Base-by-base conservation (phyloP, 2,329 filamentous ascomycete genomes). In the Arthrobotrys sinensis region DNA sequence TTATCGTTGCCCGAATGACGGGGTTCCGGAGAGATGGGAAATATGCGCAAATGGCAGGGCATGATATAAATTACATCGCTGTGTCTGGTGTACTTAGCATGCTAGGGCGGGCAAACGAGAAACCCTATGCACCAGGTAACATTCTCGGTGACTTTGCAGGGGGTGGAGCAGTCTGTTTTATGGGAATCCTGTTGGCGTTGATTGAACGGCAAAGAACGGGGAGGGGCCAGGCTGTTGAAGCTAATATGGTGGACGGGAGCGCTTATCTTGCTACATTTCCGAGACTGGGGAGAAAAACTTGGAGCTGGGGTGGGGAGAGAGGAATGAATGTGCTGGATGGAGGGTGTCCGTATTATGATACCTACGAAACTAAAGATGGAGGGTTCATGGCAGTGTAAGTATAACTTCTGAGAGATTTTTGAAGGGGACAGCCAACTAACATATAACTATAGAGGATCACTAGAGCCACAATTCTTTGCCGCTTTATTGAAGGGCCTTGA, bases 181-280 rank as follows among this genome's bases (percentile, higher is more conserved):
- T 94, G 75, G 95, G 94, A 0, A 90, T 98, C 3, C 84, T 97
- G 69, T 86, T 97, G 19, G 95, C 96, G 0, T 84, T 98, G 76
- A 82, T 96, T 8, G 87, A 90, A 12, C 86, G 93, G 38, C 86
- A 87, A 60, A 85, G 84, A 50, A 90, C 87, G 0, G 93, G 93
- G 0, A 86, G 85, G 1, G 95, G 95, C 0, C 95, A 97, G 85
- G 91, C 97, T 11, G 94, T 98, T 7, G 93, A 97, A 85, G 93
- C 93, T 14, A 97, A 97, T 84, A 98, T 98, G 95, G 95, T 97
- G 11, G 95, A 98, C 85, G 95, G 95, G 7, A 89, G 89, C 21
- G 89, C 90, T 40, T 95, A 95, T 84, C 85, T 98, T 28, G 91
- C 91, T 0, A 91, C 90, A 0, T 95, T 95, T 85, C 91, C 92